Evolutionary conservation across 768 basidiomycete genomes (phyloP).

Genomic region (Boletus tomentosulus): DNA sequence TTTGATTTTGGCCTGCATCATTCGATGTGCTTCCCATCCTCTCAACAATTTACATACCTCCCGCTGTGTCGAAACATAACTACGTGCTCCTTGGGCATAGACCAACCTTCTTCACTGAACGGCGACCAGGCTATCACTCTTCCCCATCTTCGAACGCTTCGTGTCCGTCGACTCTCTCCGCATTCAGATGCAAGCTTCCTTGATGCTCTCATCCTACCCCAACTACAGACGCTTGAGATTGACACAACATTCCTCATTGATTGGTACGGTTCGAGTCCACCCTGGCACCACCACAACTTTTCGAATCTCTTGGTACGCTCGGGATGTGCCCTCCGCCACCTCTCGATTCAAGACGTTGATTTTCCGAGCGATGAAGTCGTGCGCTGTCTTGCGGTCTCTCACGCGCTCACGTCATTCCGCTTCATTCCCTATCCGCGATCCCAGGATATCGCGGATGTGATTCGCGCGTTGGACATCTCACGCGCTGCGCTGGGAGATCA

Average conservation of each 20-base stretch:
- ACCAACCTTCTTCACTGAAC: not conserved
- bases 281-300: constrained; percentile 10
- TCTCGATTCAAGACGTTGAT: constrained; percentile 11
- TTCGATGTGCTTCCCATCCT: not conserved
- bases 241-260: constrained; percentile 2
- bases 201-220: constrained; percentile 13
- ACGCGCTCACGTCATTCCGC: constrained; percentile 6
- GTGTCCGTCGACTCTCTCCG: constrained; percentile 9
- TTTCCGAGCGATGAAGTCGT: constrained; percentile 16
- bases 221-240: constrained; percentile 16
- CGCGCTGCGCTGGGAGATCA: not conserved
- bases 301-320: constrained; percentile 16
- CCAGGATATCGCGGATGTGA: constrained; percentile 9
- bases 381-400: constrained; percentile 14
- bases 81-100: constrained; percentile 16
- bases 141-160: constrained; percentile 10
- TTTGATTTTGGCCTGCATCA: constrained; percentile 4
- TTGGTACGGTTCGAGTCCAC: not conserved
- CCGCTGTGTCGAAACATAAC: constrained; percentile 15
- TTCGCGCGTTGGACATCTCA: constrained; percentile 6
- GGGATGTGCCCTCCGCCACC: constrained; percentile 6
- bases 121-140: not conserved
- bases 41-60: constrained; percentile 5
- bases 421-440: constrained; percentile 14
- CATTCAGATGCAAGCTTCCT: not conserved